Conservation (phyloP, 495 filamentous ascomycete genomes). For the Aspergillus incahuasiensis region DNA sequence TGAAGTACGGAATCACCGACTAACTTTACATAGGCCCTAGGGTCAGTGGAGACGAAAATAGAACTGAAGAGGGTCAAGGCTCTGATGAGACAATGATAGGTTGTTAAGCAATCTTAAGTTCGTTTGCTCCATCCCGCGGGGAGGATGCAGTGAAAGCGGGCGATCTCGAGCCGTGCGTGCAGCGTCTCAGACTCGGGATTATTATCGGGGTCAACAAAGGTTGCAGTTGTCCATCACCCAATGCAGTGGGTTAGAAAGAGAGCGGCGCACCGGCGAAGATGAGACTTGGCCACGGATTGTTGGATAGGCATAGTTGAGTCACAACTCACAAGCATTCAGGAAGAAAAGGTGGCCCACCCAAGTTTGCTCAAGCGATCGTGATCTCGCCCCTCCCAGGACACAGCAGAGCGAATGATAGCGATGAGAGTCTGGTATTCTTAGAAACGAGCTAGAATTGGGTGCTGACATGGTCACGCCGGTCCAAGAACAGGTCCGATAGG, state of each 20-base stretch:
- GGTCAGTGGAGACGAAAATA: not conserved
- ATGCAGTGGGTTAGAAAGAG: not conserved
- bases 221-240: no score
- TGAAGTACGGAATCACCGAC: no score
- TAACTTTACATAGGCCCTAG: no score
- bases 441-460: conserved; percentile 7
- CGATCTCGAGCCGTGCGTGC: no score
- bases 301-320: not conserved
- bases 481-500: not conserved
- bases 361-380: not conserved
- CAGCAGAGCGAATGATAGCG: not conserved
- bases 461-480: conserved; percentile 4
- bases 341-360: not conserved
- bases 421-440: conserved; percentile 1
- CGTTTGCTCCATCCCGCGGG: not conserved
- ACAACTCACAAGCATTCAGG: not conserved
- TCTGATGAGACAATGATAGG: no score
- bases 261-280: not conserved
- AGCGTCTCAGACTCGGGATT: no score
- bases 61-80: not conserved
- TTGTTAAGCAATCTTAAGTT: not conserved
- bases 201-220: not conserved
- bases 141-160: no score
- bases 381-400: not conserved
- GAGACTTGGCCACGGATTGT: not conserved